These are phyloP conservation scores for Mallotus repandus DNA, from an alignment of 441 rosid species.

Conservation along the genomic window DNA sequence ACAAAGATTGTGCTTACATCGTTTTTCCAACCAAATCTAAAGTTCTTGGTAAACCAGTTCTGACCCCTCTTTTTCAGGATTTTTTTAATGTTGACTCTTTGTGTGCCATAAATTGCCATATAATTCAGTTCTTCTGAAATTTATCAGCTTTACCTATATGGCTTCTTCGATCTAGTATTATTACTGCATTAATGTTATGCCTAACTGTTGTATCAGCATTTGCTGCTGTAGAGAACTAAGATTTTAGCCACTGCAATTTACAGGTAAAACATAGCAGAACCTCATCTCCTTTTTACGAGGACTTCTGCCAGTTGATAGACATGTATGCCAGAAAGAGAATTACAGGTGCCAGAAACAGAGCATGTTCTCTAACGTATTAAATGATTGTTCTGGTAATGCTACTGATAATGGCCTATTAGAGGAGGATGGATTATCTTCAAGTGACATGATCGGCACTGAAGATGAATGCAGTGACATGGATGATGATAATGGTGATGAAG, in stretches of 20 bases:
- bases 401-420: constrained; percentile 21
- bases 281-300: constrained; percentile 54
- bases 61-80: background rate
- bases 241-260: constrained; percentile 24
- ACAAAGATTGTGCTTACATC: constrained; percentile 77
- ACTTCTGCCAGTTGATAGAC: constrained; percentile 55
- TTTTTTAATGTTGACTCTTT: background rate
- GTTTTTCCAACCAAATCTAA: constrained; percentile 75
- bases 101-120: background rate
- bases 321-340: constrained; percentile 46
- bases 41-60: constrained; percentile 52
- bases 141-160: background rate
- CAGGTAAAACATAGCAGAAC: constrained; percentile 89
- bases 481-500: constrained; percentile 44
- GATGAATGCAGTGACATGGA: constrained; percentile 37
- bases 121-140: background rate
- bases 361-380: constrained; percentile 28
- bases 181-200: background rate
- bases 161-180: background rate
- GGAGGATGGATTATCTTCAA: constrained; percentile 27
- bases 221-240: background rate
- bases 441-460: constrained; percentile 20
- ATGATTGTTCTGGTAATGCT: constrained; percentile 32
- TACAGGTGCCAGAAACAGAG: constrained; percentile 28
- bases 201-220: background rate